Conservation (phyloP, 2,329 filamentous ascomycete species). For the Hypoxylon sp. region DNA sequence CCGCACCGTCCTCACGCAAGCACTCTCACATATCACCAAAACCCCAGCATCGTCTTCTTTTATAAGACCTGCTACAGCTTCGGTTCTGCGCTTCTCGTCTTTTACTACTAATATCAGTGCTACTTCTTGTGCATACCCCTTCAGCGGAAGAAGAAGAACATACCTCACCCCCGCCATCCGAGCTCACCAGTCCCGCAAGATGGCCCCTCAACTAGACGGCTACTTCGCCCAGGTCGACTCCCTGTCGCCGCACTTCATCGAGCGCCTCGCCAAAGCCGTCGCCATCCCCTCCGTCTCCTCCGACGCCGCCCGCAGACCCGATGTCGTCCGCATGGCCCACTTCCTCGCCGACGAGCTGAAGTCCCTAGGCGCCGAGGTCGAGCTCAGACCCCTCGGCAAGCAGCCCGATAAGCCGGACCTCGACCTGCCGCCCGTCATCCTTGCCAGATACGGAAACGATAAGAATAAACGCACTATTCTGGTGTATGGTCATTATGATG, state of each 20-base stretch:
- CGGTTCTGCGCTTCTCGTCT: neutral
- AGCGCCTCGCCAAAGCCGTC: conserved; percentile 90
- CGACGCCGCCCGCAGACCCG: conserved; percentile 87
- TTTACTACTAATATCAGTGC: conserved; percentile 9
- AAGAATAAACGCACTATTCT: conserved; percentile 94
- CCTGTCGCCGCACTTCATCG: conserved; percentile 85
- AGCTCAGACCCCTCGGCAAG: conserved; percentile 89
- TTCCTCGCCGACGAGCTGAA: conserved; percentile 89
- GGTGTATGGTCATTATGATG: conserved; percentile 98
- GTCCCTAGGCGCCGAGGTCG: conserved; percentile 86
- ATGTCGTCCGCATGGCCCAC: conserved; percentile 97
- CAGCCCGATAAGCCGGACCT: conserved; percentile 93
- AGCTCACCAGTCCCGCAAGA: conserved; percentile 76
- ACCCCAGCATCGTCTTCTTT: conserved; percentile 21
- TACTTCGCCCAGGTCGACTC: conserved; percentile 94
- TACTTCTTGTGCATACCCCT: conserved; percentile 12
- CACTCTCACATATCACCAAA: conserved; percentile 24
- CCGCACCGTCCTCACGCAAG: conserved; percentile 46
- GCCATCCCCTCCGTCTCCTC: conserved; percentile 96
- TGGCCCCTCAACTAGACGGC: conserved; percentile 90
- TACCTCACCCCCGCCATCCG: conserved; percentile 70
- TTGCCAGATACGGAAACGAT: conserved; percentile 93
- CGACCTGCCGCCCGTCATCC: conserved; percentile 91
- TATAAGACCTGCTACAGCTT: conserved; percentile 22
- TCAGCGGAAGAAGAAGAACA: conserved; percentile 53